A percentile compares a stretch with the other conserved stretches of the same genome.
phyloP scores from a whole-genome alignment of 495 filamentous ascomycete genomes.

The Parachaetomium inaequale region DNA sequence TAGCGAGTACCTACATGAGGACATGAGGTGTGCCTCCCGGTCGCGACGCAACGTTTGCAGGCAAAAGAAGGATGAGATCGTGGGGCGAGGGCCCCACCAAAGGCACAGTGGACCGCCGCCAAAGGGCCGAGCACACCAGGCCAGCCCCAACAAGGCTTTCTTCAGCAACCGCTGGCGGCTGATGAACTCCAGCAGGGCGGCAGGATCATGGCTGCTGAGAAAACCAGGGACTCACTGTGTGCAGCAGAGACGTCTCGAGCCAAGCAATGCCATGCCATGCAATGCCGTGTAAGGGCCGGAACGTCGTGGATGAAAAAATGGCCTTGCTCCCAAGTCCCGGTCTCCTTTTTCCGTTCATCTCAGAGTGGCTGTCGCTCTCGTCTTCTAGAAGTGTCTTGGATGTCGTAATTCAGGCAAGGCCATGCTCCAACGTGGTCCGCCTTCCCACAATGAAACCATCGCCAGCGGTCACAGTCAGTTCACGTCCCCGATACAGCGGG shows the following conservation, averaged over 20 bases:
- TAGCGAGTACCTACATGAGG: not conserved
- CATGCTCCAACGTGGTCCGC: not conserved
- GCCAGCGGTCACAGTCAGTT: not conserved
- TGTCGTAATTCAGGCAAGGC: not conserved
- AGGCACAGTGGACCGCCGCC: not conserved
- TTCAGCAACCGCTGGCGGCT: too few relatives aligned
- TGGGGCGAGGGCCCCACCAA: not conserved
- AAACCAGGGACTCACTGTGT: not conserved
- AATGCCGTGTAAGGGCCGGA: not conserved
- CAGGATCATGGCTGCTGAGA: not conserved
- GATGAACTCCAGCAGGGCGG: not conserved
- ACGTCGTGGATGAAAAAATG: not conserved
- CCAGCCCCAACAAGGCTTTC: too few relatives aligned
- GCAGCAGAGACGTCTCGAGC: not conserved
- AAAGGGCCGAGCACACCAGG: not conserved
- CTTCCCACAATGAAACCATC: not conserved
- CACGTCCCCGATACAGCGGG: not conserved
- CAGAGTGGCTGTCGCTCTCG: not conserved
- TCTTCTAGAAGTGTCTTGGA: conserved; percentile 3
- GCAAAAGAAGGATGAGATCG: not conserved
- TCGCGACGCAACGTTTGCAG: not conserved
- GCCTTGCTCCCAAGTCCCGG: too few relatives aligned
- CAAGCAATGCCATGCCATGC: not conserved
- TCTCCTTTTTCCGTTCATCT: not conserved
- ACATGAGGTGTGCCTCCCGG: not conserved